Base-by-base conservation (phyloP, 441 rosid genomes). In the Isatis lusitanica region DNA sequence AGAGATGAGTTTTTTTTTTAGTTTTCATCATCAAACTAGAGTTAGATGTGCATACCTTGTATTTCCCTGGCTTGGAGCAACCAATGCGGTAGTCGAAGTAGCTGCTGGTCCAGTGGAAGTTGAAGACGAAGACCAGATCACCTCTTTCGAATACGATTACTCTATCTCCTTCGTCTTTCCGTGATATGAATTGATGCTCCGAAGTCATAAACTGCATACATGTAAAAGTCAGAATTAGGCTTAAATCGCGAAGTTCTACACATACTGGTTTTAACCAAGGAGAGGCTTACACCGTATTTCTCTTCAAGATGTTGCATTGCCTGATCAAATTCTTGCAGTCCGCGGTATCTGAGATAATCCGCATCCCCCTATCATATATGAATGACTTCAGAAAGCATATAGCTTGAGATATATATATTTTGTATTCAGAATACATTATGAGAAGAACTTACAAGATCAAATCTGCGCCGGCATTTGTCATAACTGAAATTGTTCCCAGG, bases 261-360 rank as follows among this genome's bases (percentile, higher is more conserved):
- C 21, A 60, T 7, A n/a, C n/a, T n/a, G n/a, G n/a, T 21, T 11
- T 17, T 2, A 15, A 24, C 21, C 21, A 40, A 42, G 51, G 17
- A 16, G 35, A 74, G 75, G 79, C 97, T 88, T 87, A 95, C 99
- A 28, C 85, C 84, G 73, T 87, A 88, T 51, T 77, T 82, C 30
- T 78, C 97, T 80, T 95, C 98, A 58, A 89, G 66, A 84, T 95
- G 96, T 71, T 95, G 99, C 97, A 95, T 95, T 57, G 94, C 97
- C 80, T 18, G 87, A 83, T 95, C 98, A 80, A 95, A 95, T 82
- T 95, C 97, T 90, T 91, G 97, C 90, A 95, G 70, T 73, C 99
- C 96, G 2, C 1, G 85, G 78, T 95, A 95, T 80, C 96, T 85
- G 50, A 95, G 87, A 83, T 80, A 93, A 1, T 81, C 75, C 1